phyloP scores from a whole-genome alignment of 352 stramenopile species.

The Pelagophyceae sp. region DNA sequence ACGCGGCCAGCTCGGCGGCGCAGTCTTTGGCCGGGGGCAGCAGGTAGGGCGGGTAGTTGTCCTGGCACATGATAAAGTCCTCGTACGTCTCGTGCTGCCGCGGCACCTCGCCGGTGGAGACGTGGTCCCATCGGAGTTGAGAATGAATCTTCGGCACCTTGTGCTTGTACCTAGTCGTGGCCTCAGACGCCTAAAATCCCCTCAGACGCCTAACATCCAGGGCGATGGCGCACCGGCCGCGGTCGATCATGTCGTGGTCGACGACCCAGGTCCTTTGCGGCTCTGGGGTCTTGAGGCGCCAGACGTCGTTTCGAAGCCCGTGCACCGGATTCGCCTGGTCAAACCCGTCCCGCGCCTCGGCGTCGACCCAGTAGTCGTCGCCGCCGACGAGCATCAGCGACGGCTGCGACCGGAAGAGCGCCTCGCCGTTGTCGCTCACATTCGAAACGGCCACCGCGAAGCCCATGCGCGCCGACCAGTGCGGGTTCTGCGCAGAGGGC shows the following conservation, averaged over 20 bases:
- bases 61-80: slow-evolving; percentile 39
- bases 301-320: slow-evolving; percentile 13
- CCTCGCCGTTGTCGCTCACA: slow-evolving; percentile 19
- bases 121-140: slow-evolving; percentile 30
- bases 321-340: not conserved
- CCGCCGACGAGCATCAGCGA: not conserved
- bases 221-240: too few species aligned
- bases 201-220: too few species aligned
- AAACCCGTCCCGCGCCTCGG: slow-evolving; percentile 10
- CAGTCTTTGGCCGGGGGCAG: not conserved
- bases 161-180: too few species aligned
- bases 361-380: slow-evolving; percentile 13
- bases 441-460: slow-evolving; percentile 8
- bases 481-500: slow-evolving; percentile 12
- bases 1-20: not conserved
- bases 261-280: not conserved
- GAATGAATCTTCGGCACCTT: slow-evolving; percentile 9
- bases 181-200: too few species aligned
- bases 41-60: not conserved
- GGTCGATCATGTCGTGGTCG: slow-evolving; percentile 10
- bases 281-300: not conserved
- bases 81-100: slow-evolving; percentile 36
- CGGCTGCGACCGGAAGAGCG: not conserved
- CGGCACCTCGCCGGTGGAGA: slow-evolving; percentile 28
- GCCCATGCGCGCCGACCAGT: slow-evolving; percentile 26